Base-by-base conservation (phyloP, 176 grass and related monocot genomes). In the Cenchrus purpureus region DNA sequence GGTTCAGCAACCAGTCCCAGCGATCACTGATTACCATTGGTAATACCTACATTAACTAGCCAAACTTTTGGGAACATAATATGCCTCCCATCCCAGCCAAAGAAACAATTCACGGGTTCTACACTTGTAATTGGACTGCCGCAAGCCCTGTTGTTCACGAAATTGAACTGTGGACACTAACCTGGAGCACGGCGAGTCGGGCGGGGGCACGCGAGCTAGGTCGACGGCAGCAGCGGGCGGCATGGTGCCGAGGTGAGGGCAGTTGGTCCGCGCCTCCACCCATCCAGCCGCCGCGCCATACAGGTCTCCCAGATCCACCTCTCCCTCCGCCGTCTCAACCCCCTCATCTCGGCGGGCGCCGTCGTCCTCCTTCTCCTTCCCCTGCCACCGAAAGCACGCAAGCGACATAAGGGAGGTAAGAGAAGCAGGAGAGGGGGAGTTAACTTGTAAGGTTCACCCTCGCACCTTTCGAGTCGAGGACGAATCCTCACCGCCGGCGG, bases 191-290 rank as follows among this genome's bases (percentile, higher is more conserved):
- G 90, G 88, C 4, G 91, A 89, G 72, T 94, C 84, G 2, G 91
- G 86, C 63, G 74, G 65, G 52, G 96, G 88, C 75, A 98, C 94
- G 68, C 91, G 83, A 15, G 31, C 59, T 44, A 98, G 89, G 45
- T 95, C 91, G 58, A 80, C 77, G 16, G 53, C 79, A 58, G 44
- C 46, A 55, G 74, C 61, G 51, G 86, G 60, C 70, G 84, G 91
- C 71, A 96, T 82, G 57, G 91, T 74, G 14, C 66, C 4, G 45
- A 94, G 86, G 77, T 96, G 93, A 5, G 89, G 88, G 90, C 97
- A 94, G 14, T 79, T 87, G 50, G 93, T 92, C 78, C 97, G 97
- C 73, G 90, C 91, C 80, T 96, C 93, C 44, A 94, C 93, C 97
- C 93, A 96, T 45, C 90, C 97, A 8, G 91, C 84, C 44, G 63